Evolutionary conservation across 345 rosid species (phyloP), one percentile per base, ranked within the genome.

Genomic region (Eucalyptus pumila): DNA sequence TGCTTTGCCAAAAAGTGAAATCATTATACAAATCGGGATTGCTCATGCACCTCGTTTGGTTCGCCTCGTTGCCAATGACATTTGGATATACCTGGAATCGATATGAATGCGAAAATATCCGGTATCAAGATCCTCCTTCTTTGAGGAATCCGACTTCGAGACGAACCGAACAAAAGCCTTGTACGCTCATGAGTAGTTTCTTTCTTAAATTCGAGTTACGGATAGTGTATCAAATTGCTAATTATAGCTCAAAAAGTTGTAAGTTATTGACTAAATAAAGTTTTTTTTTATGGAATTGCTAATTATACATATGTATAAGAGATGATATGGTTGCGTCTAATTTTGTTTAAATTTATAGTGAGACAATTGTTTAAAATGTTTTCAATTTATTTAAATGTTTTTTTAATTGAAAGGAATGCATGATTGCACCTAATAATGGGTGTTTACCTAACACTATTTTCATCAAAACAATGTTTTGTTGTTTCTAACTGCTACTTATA

Each of bases 81-180:
- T 12, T 12, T 21, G 30, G 47, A 40, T 11, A 6, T 21, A 11
- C 30, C 47, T 37, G 2, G 14, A 37, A 11, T 21, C 15, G 4
- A 3, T 19, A 5, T 10, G 5, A 19, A 72, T 2, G 45, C 3
- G 27, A 37, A 72, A 12, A 3, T 37, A 37, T 34, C 45, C 23
- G 3, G 15, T 21, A 40, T 21, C 7, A 40, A 40, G 27, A 76
- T 14, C 42, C 16, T 23, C 4, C 26, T 11, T 21, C 83, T 21
- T 21, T 23, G 30, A 21, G 27, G 9, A 11, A 19, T 11, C 47
- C 8, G 2, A 37, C 2, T 23, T 69, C 26, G 2, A 17, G 7
- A 32, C 1, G 10, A 8, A 1, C 12, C 7, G 0, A 1, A 67
- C 7, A 16, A 2, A 16, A 69, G 0, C 12, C 5, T 9, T 3